Conservation (phyloP, 2,329 filamentous ascomycete genomes). For the Metarhizium sp. region DNA sequence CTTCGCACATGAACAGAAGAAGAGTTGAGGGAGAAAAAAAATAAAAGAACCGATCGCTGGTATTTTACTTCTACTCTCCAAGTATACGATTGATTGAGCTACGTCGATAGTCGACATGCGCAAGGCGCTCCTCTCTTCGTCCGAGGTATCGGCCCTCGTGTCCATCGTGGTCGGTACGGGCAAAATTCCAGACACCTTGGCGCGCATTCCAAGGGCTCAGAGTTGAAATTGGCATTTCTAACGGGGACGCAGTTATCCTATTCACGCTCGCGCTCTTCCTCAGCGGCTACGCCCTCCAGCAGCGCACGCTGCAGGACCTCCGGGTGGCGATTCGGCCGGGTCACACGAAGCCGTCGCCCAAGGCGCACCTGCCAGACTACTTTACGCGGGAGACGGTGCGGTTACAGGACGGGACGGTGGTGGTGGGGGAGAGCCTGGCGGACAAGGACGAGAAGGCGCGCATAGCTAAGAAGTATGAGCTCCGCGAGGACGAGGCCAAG, state of each 20-base stretch:
- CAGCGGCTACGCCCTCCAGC: constrained; percentile 79
- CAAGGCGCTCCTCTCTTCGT: constrained; percentile 53
- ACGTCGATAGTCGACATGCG: constrained; percentile 15
- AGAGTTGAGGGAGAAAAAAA: background rate
- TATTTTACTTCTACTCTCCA: background rate
- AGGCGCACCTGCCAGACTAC: constrained; percentile 40
- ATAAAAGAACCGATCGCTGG: background rate
- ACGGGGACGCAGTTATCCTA: constrained; percentile 46
- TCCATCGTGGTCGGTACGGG: constrained; percentile 54
- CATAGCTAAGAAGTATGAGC: constrained; percentile 9
- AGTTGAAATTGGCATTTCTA: constrained; percentile 6
- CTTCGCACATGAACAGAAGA: background rate
- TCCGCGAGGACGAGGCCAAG: constrained; percentile 17
- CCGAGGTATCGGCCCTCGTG: constrained; percentile 60
- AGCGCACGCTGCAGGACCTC: constrained; percentile 71
- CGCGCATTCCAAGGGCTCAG: background rate
- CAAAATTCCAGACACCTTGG: background rate
- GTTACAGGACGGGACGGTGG: constrained; percentile 35
- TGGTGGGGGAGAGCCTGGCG: constrained; percentile 28
- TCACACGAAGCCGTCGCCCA: constrained; percentile 35
- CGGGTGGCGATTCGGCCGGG: constrained; percentile 57
- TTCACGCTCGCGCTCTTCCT: constrained; percentile 81
- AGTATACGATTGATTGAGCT: background rate
- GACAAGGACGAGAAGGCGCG: constrained; percentile 17
- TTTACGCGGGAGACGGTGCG: constrained; percentile 36